Evolutionary conservation across 306 rosid species (phyloP).

Genomic region (Argentina anserina): DNA sequence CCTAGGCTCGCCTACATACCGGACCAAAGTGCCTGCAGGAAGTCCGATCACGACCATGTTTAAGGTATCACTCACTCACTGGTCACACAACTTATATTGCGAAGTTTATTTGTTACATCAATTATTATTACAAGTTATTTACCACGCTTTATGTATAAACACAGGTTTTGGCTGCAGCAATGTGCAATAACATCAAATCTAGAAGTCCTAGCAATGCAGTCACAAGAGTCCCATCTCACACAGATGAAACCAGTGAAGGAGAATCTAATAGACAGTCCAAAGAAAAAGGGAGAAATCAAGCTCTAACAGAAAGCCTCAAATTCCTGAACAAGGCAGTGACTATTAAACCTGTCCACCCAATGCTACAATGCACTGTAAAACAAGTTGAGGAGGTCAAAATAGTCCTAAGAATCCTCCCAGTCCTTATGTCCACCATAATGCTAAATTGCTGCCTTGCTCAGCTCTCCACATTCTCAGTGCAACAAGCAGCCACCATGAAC

Average conservation of each 20-base stretch:
- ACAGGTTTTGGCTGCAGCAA: constrained; percentile 73
- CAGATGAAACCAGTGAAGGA: constrained; percentile 21
- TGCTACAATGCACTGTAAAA: constrained; percentile 42
- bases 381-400: constrained; percentile 71
- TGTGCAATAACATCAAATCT: constrained; percentile 29
- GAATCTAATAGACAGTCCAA: constrained; percentile 18
- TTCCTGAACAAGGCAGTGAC: constrained; percentile 50
- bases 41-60: constrained; percentile 69
- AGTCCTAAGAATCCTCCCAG: constrained; percentile 56
- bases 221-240: constrained; percentile 31
- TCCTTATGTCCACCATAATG: constrained; percentile 66
- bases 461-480: constrained; percentile 75
- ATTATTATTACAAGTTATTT: not conserved
- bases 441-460: constrained; percentile 84
- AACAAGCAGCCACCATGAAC: constrained; percentile 81
- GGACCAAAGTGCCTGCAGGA: constrained; percentile 62
- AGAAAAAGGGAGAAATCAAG: constrained; percentile 19
- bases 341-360: constrained; percentile 38
- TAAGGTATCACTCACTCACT: constrained; percentile 41
- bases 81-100: constrained; percentile 2
- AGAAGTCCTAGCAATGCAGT: constrained; percentile 40
- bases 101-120: not conserved
- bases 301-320: constrained; percentile 42
- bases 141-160: not conserved
- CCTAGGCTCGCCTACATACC: constrained; percentile 56